A percentile compares a stretch with the other conserved stretches of the same genome.
phyloP scores from a whole-genome alignment of 2,329 filamentous ascomycete genomes.

The Atkinsonella texensis region DNA sequence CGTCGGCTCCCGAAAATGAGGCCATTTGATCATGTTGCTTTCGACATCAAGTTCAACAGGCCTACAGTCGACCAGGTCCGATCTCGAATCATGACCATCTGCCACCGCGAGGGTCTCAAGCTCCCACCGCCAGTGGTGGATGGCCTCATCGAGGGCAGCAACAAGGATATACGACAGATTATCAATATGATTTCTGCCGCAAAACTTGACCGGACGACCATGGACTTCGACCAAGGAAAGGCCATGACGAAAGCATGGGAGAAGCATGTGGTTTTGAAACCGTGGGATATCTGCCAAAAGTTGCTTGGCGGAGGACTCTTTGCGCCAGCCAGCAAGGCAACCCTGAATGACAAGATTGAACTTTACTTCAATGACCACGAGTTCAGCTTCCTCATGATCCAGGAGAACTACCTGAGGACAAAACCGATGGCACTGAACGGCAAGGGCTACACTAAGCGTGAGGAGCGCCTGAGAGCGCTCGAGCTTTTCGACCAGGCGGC shows the following conservation, averaged over 20 bases:
- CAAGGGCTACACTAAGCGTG: conserved; percentile 45
- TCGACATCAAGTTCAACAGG: conserved; percentile 75
- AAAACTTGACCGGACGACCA: conserved; percentile 69
- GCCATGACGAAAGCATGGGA: conserved; percentile 97
- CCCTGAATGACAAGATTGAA: conserved; percentile 94
- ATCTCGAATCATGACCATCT: conserved; percentile 88
- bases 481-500: conserved; percentile 81
- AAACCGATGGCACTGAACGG: conserved; percentile 55
- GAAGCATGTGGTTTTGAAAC: conserved; percentile 92
- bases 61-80: conserved; percentile 87
- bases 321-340: conserved; percentile 67
- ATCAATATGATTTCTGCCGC: conserved; percentile 97
- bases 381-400: conserved; percentile 93
- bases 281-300: conserved; percentile 95
- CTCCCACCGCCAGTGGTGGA: conserved; percentile 75
- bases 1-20: conserved; percentile 92
- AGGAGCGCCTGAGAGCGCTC: conserved; percentile 68
- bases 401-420: conserved; percentile 90
- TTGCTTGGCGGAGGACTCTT: conserved; percentile 85
- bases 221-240: conserved; percentile 79
- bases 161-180: conserved; percentile 92
- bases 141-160: conserved; percentile 86
- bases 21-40: conserved; percentile 80
- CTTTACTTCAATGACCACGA: conserved; percentile 99
- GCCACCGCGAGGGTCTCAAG: conserved; percentile 80